Conservation (phyloP, 2,329 filamentous ascomycete species). For the Cadophora malorum region DNA sequence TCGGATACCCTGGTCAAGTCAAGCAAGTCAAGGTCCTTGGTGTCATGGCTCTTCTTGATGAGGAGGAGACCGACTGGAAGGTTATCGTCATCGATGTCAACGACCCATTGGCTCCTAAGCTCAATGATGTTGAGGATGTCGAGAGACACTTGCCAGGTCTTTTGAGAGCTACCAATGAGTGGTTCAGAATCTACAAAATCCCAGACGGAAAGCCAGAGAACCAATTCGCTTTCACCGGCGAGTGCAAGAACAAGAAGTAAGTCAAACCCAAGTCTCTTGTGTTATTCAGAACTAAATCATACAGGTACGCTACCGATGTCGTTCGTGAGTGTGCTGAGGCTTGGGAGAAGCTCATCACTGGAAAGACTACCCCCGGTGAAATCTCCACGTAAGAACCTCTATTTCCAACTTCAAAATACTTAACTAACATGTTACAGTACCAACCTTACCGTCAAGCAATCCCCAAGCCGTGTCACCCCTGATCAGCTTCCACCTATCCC, state of each 20-base stretch:
- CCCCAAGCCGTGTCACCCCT: constrained; percentile 72
- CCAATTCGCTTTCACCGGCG: constrained; percentile 99
- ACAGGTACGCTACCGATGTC: constrained; percentile 92
- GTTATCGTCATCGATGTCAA: constrained; percentile 99
- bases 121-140: constrained; percentile 98
- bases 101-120: constrained; percentile 93
- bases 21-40: constrained; percentile 99
- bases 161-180: constrained; percentile 97
- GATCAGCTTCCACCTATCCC: constrained; percentile 79
- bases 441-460: constrained; percentile 80
- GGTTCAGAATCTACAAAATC: constrained; percentile 99
- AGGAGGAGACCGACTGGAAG: constrained; percentile 99
- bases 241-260: constrained; percentile 99
- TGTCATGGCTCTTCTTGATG: constrained; percentile 98
- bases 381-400: constrained; percentile 75
- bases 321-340: constrained; percentile 95
- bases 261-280: constrained; percentile 38
- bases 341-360: constrained; percentile 94
- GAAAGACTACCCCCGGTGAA: constrained; percentile 80
- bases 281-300: constrained; percentile 26
- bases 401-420: not conserved
- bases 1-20: constrained; percentile 93
- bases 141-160: constrained; percentile 98
- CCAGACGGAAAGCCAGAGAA: constrained; percentile 99
- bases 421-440: constrained; percentile 60